Conservation (phyloP, 225 moss, liverwort and hornwort species). For the Straminergon stramineum region DNA sequence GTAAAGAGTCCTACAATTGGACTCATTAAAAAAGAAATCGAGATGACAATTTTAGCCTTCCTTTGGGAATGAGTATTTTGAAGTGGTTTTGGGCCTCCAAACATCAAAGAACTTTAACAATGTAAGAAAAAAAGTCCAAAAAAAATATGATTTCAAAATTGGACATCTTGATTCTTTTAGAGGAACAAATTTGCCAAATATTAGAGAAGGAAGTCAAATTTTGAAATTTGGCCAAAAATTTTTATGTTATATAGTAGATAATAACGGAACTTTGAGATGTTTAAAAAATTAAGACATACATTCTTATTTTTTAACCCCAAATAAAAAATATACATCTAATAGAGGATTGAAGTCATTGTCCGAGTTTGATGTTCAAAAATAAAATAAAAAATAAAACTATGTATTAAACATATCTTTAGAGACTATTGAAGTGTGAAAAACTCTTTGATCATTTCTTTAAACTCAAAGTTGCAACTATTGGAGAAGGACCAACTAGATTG, state of each 20-base stretch:
- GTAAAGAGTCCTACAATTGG: fast-evolving
- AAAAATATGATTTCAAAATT: background rate
- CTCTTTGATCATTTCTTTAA: fast-evolving
- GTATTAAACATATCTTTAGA: background rate
- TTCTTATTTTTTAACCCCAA: background rate
- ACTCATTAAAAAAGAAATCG: background rate
- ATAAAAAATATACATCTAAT: too few species aligned
- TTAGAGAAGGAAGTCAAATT: too few species aligned
- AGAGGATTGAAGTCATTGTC: background rate
- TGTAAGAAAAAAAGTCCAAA: background rate
- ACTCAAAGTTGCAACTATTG: fast-evolving
- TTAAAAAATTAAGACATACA: background rate
- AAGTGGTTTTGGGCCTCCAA: fast-evolving
- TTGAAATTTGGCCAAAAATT: too few species aligned
- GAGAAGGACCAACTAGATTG: background rate
- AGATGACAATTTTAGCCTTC: background rate
- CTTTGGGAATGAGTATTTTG: background rate
- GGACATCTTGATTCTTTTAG: background rate
- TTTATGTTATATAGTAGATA: too few species aligned
- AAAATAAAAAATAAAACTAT: background rate
- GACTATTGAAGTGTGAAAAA: background rate
- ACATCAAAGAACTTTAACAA: background rate
- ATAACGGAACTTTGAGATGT: background rate
- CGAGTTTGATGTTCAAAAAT: background rate
- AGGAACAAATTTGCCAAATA: background rate